Percentiles rank a stretch among this genome's conserved stretches.
phyloP scores from a whole-genome alignment of 306 rosid species.

The Corylus avellana region DNA sequence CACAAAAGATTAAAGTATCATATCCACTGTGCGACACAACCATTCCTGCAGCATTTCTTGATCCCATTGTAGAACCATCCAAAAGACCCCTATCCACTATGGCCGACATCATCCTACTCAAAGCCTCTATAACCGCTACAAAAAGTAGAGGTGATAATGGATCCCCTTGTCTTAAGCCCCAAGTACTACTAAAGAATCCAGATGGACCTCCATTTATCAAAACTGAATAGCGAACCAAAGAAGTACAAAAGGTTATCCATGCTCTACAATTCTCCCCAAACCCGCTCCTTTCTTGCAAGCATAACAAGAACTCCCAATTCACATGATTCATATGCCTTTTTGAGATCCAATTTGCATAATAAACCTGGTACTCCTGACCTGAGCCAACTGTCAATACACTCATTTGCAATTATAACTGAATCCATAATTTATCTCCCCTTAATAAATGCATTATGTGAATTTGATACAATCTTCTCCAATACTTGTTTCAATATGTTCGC shows the following conservation, averaged over 20 bases:
- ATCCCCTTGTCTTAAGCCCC: neutral
- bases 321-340: neutral
- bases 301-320: neutral
- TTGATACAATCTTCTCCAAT: no score
- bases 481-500: no score
- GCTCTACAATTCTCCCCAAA: neutral
- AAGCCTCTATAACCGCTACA: neutral
- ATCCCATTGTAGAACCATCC: no score
- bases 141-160: neutral
- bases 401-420: no score
- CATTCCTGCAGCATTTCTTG: neutral
- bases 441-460: no score
- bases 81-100: neutral
- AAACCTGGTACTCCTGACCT: no score
- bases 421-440: no score
- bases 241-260: no score
- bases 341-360: no score
- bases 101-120: neutral
- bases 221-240: no score
- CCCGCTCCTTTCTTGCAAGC: neutral
- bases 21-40: neutral
- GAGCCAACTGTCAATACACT: no score
- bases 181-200: neutral
- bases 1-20: neutral
- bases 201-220: neutral